Evolutionary conservation across 1,139 yeast genomes (phyloP).

Genomic region (Tardiomyces depauwii): DNA sequence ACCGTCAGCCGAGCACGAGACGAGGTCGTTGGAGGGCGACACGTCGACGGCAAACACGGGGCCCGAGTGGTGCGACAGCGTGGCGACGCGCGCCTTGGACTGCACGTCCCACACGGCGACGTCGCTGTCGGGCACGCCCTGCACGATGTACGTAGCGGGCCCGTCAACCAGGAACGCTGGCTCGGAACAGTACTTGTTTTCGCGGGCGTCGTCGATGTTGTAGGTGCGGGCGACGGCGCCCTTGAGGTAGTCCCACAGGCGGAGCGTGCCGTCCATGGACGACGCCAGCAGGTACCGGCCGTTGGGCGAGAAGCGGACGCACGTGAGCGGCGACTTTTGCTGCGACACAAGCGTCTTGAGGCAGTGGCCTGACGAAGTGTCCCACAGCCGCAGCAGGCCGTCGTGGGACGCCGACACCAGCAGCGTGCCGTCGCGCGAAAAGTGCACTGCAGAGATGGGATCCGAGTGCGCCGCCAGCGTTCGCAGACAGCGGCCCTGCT

Average conservation of each 20-base stretch:
- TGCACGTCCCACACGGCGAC: constrained; percentile 70
- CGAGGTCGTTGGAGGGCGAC: constrained; percentile 22
- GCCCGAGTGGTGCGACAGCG: constrained; percentile 30
- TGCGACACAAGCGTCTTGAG: constrained; percentile 69
- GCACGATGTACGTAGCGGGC: constrained; percentile 33
- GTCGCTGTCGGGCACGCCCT: constrained; percentile 57
- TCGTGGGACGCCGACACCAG: constrained; percentile 85
- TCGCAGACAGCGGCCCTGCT: constrained; percentile 57
- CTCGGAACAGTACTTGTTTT: constrained; percentile 17
- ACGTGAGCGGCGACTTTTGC: constrained; percentile 52
- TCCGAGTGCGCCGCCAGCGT: constrained; percentile 91
- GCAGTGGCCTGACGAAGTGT: constrained; percentile 83
- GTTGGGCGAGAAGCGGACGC: constrained; percentile 69
- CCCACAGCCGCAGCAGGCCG: constrained; percentile 80
- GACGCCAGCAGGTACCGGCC: constrained; percentile 46
- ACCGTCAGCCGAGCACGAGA: constrained; percentile 36
- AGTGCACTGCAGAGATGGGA: constrained; percentile 66
- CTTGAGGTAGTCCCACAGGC: constrained; percentile 56
- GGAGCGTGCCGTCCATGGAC: constrained; percentile 42
- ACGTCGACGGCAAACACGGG: constrained; percentile 20
- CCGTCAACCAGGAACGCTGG: constrained; percentile 21
- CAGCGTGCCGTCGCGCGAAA: constrained; percentile 72
- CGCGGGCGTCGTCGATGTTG: constrained; percentile 24
- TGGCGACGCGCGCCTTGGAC: constrained; percentile 40
- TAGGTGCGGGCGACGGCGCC: constrained; percentile 27